Percentiles rank a stretch among this genome's conserved stretches.
Conservation (phyloP, 169 alveolate species). For the Perkinsus chesapeaki region DNA sequence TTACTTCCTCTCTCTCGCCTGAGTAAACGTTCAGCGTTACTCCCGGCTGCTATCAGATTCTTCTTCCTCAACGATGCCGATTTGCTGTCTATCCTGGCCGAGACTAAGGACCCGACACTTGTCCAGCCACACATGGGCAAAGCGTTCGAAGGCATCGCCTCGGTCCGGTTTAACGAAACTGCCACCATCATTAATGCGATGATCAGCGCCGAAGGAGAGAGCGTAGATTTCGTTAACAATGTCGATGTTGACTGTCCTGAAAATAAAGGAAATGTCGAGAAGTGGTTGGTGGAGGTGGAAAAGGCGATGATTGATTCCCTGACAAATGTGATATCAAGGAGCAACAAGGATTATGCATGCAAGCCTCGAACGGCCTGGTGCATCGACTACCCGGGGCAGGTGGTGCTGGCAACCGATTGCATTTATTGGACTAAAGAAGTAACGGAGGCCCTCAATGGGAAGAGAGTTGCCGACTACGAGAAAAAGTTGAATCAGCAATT, state of each 20-base stretch:
- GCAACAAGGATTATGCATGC: conserved; percentile 52
- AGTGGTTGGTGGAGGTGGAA: conserved; percentile 76
- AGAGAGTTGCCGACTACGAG: background rate
- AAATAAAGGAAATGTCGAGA: conserved; percentile 73
- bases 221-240: conserved; percentile 47
- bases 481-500: conserved; percentile 35
- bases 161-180: conserved; percentile 49
- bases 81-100: conserved; percentile 80
- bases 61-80: conserved; percentile 90
- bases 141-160: conserved; percentile 82
- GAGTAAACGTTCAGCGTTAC: too few species aligned
- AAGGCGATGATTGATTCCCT: conserved; percentile 68
- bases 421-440: conserved; percentile 37
- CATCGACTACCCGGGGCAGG: conserved; percentile 45
- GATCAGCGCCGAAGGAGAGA: conserved; percentile 77
- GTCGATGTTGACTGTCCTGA: conserved; percentile 18
- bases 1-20: too few species aligned
- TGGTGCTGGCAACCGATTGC: conserved; percentile 25
- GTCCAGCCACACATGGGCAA: conserved; percentile 84
- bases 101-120: conserved; percentile 81
- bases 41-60: too few species aligned
- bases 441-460: conserved; percentile 16
- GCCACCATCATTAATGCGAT: conserved; percentile 61
- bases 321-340: conserved; percentile 48
- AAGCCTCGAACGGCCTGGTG: conserved; percentile 37